Base-by-base conservation (phyloP, 768 basidiomycete species). In the Mycena crocata region DNA sequence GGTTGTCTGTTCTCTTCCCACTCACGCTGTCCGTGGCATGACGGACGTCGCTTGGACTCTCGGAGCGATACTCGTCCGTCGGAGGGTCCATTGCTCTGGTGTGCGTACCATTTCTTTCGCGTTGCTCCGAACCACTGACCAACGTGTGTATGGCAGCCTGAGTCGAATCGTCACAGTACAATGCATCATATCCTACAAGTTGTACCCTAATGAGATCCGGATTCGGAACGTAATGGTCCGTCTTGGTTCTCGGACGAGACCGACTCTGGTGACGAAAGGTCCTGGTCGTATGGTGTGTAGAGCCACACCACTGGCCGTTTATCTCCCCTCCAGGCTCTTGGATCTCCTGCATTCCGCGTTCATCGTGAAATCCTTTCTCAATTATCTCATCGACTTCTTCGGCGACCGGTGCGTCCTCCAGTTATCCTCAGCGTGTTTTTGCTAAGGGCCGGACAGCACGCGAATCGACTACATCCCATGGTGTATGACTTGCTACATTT, bases 291-390 rank as follows among this genome's bases (percentile, higher is more conserved):
- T 68, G 67, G 67, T 68, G 35, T 28, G 56, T 10, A n/a, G n/a
- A n/a, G n/a, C 3, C 26, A 21, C 6, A 34, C 31, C 19, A 15
- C 31, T n/a, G n/a, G n/a, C n/a, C n/a, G n/a, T n/a, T n/a, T n/a
- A n/a, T n/a, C n/a, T n/a, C n/a, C n/a, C n/a, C n/a, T n/a, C 13
- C 45, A 64, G 68, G 80, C 0, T 56, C 7, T 70, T 81, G 37
- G 80, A 81, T 46, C 51, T 71, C 8, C 37, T 58, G 3, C 80
- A 81, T 66, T 79, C 78, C 17, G 45, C 73, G 17, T 55, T 81
- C 66, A 80, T 81, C 44, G 73, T 73, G 28, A 39, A 67, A 34
- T 76, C 80, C 7, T 68, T 81, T 39, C 81, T 76, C 73, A 69
- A 68, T 17, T 81, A 77, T 58, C 56, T 80, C 2, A 79, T 81